A percentile compares a stretch with the other conserved stretches of the same genome.
phyloP scores from a whole-genome alignment of 352 stramenopile genomes.

The Thalassiosira gravida region DNA sequence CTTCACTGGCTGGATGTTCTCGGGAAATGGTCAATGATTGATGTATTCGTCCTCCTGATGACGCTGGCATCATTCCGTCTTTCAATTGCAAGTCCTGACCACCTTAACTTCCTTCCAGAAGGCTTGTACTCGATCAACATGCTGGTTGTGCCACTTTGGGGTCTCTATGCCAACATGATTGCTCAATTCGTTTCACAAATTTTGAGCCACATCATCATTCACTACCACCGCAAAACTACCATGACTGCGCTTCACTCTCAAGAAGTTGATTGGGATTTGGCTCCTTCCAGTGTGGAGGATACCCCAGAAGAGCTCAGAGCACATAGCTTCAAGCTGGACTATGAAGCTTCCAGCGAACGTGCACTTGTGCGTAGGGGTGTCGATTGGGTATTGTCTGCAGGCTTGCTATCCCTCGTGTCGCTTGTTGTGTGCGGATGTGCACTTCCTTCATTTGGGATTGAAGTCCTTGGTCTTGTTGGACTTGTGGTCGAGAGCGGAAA shows the following conservation, averaged over 20 bases:
- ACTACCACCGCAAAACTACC: conserved; percentile 76
- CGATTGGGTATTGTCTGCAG: conserved; percentile 30
- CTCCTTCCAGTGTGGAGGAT: background rate
- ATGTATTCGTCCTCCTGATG: conserved; percentile 84
- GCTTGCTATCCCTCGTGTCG: conserved; percentile 36
- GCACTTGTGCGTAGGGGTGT: conserved; percentile 42
- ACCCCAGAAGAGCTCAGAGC: conserved; percentile 28
- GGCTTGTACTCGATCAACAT: conserved; percentile 78
- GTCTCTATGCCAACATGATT: conserved; percentile 83
- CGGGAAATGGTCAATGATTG: conserved; percentile 83
- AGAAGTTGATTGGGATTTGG: conserved; percentile 41
- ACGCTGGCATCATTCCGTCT: conserved; percentile 68
- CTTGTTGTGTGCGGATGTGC: conserved; percentile 71
- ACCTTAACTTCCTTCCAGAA: conserved; percentile 70
- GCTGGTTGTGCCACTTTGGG: conserved; percentile 79
- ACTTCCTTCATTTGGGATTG: conserved; percentile 72
- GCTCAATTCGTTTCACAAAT: conserved; percentile 82
- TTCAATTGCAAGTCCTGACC: conserved; percentile 65
- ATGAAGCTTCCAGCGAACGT: conserved; percentile 49
- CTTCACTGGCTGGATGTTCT: conserved; percentile 79
- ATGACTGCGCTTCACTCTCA: conserved; percentile 16
- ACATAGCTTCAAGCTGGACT: conserved; percentile 63
- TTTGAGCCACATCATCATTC: conserved; percentile 82
- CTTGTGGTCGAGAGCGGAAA: conserved; percentile 79
- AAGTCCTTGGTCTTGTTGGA: conserved; percentile 76